Base-by-base conservation (phyloP, 2,329 filamentous ascomycete species). In the Ophiosphaerella korrae region DNA sequence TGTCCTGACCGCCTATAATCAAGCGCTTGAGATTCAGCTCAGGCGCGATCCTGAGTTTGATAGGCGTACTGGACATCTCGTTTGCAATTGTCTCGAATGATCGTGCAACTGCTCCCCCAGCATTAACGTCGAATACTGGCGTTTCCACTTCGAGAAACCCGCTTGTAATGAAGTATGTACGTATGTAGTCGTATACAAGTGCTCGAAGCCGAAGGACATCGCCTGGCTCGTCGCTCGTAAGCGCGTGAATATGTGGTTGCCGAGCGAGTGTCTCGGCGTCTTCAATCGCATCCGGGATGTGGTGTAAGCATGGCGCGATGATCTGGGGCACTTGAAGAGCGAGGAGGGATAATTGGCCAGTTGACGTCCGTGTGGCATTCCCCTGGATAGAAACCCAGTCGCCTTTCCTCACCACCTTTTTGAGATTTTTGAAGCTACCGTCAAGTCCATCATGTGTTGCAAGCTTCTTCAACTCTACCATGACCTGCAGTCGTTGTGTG, bases 21-120 rank as follows among this genome's bases (percentile, higher is more conserved):
- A 99, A 80, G 7, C 94, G 84, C 78, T 99, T 99, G 36, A 99
- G 83, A 88, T 92, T 97, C 32, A 99, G 78, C 75, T 99, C 94
- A 0, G 94, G 94, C 3, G 94, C 94, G 63, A 99, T 93, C 42
- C 94, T 84, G 31, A 99, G 80, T 18, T 89, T 84, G 32, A 99
- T 78, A 46, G 85, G 80, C 52, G 84, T 87, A 35, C 87, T 82
- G 2, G 85, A 80, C 53, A 96, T 87, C 67, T 92, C 90, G 0
- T 88, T 90, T 7, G 91, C 87, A 38, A 80, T 77, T 0, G 92
- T 97, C 59, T 87, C 80, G 71, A 99, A 99, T 0, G 94, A 90
- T 42, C 90, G 86, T 1, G 94, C 94, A 34, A 87, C 82, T 4
- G 94, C 94, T 35, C 94, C 94, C n/a, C 92, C 89, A 1, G 92